Base-by-base conservation (phyloP, 2,329 filamentous ascomycete genomes). In the Alternaria solani region DNA sequence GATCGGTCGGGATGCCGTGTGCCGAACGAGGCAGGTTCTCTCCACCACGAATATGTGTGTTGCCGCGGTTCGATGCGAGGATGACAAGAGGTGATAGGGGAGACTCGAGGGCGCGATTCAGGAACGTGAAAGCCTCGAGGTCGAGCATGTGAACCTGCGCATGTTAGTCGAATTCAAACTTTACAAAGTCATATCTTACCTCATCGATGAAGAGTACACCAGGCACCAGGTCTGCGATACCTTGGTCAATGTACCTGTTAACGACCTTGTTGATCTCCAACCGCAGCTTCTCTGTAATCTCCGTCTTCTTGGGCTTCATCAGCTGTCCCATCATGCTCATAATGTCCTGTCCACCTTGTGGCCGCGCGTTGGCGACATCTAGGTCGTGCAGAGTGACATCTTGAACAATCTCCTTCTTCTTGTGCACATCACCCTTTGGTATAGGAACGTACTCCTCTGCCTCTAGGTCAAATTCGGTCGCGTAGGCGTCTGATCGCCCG, bases 251-350 rank as follows among this genome's bases (percentile, higher is more conserved):
- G 81, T 98, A 99, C 80, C 94, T 93, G 85, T 93, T 97, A 69
- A 99, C 95, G 30, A 99, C 94, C 83, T 98, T 98, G 87, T 99
- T 97, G 83, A 99, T 98, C 83, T 99, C 95, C 57, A 88, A 85
- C 62, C 95, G 88, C 75, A 99, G 84, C 84, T 99, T 99, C 81
- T 99, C 95, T 30, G 95, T 99, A 75, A 99, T 98, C 80, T 99
- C 95, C 6, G 95, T 99, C 89, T 97, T 97, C 84, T 96, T 96
- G 63, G 95, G 95, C 86, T 98, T 98, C 93, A 98, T 97, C 75
- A 99, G 83, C 81, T 99, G 95, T 73, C 95, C 95, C 94, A 99
- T 98, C 95, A 99, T 98, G 83, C 94, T 97, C 94, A 99, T 98
- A 68, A 99, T 96, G 79, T 99, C 95, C 84, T 99, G 95, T 44